Conservation (phyloP, 2,329 filamentous ascomycete genomes). For the Fusarium duplospermum region DNA sequence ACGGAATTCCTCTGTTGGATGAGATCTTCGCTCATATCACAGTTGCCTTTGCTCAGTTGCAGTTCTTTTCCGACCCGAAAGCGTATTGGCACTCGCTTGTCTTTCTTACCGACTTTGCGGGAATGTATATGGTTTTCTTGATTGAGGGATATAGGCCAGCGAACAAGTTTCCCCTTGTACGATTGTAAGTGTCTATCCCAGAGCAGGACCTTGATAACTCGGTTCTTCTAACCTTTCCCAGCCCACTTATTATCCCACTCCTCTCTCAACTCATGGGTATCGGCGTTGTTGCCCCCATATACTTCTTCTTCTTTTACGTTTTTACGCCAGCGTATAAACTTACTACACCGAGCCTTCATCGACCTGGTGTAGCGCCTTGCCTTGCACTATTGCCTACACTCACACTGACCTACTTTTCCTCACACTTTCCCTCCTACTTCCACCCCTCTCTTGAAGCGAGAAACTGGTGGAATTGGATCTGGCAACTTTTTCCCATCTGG, state of each 20-base stretch:
- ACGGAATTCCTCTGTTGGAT: conserved; percentile 37
- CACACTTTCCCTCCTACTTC: conserved; percentile 37
- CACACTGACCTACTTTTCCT: conserved; percentile 27
- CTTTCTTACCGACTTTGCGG: conserved; percentile 44
- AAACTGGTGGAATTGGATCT: conserved; percentile 48
- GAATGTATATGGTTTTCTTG: conserved; percentile 43
- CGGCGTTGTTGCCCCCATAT: conserved; percentile 37
- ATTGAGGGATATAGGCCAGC: conserved; percentile 38
- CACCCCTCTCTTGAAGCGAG: conserved; percentile 34
- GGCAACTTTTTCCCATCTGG: conserved; percentile 47
- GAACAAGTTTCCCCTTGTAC: conserved; percentile 30
- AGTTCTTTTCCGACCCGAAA: conserved; percentile 33
- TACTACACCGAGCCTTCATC: conserved; percentile 7
- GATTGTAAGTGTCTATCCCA: conserved; percentile 34
- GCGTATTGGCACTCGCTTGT: conserved; percentile 45
- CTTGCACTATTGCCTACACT: conserved; percentile 35
- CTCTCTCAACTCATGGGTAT: conserved; percentile 38
- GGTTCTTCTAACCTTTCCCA: conserved; percentile 4
- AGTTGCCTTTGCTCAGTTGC: conserved; percentile 39
- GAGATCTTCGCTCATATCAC: conserved; percentile 30
- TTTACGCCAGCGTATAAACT: conserved; percentile 32
- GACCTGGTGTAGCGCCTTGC: conserved; percentile 17
- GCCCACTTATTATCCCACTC: conserved; percentile 35
- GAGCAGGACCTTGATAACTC: rapidly evolving
- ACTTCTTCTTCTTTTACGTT: conserved; percentile 40